Conservation (phyloP, 2,329 filamentous ascomycete genomes). For the Aspergillus fumigatiaffinis region DNA sequence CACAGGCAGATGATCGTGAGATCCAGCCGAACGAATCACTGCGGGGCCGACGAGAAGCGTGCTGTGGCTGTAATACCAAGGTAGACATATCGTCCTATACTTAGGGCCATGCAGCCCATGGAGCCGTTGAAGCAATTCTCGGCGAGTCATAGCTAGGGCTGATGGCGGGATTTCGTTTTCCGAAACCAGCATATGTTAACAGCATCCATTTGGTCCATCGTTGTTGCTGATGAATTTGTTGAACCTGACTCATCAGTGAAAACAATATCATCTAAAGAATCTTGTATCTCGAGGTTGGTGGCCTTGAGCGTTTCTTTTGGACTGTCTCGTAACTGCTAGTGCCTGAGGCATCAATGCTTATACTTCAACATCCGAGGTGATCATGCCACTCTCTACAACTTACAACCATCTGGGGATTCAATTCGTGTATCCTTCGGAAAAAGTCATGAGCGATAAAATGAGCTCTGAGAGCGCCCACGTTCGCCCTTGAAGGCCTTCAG, state of each 20-base stretch:
- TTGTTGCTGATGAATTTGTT: not conserved
- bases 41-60: not conserved
- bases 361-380: not conserved
- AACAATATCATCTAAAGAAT: not conserved
- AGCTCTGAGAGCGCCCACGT: no score
- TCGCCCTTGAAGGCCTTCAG: not conserved
- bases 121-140: not conserved
- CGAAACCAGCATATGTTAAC: conserved; percentile 1
- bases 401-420: not conserved
- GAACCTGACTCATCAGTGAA: not conserved
- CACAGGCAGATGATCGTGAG: conserved; percentile 1
- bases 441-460: no score
- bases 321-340: not conserved
- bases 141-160: conserved; percentile 1
- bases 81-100: not conserved
- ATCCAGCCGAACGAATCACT: conserved; percentile 8
- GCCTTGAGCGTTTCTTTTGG: not conserved
- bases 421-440: no score
- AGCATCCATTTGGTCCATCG: not conserved
- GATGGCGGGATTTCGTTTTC: conserved; percentile 8
- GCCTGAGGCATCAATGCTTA: not conserved
- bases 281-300: not conserved
- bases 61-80: not conserved
- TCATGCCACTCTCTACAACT: not conserved
- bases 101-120: not conserved